These are phyloP conservation scores for Fraxinus americana DNA, from an alignment of 257 asterid species.

Conservation along the genomic window DNA sequence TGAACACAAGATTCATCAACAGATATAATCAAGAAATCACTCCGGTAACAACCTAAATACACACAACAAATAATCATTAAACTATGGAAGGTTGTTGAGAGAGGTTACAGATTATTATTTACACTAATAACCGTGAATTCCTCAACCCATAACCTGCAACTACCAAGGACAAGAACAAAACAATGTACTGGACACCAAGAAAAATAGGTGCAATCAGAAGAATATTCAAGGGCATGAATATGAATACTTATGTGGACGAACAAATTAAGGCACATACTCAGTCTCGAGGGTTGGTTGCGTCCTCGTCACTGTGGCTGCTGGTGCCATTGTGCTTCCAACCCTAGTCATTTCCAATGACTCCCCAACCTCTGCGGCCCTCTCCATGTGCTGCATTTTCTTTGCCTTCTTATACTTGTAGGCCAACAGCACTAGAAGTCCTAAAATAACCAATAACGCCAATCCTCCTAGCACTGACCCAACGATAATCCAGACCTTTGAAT, in stretches of 20 bases:
- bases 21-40: slow-evolving; percentile 6
- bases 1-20: slow-evolving; percentile 16
- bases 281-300: slow-evolving; percentile 48
- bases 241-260: slow-evolving; percentile 11
- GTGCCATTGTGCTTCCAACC: slow-evolving; percentile 51
- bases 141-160: slow-evolving; percentile 16
- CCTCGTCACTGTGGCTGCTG: slow-evolving; percentile 47
- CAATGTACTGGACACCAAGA: slow-evolving; percentile 17
- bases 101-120: slow-evolving; percentile 24
- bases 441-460: slow-evolving; percentile 37
- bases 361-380: slow-evolving; percentile 69
- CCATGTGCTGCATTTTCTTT: slow-evolving; percentile 68
- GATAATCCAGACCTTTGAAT: slow-evolving; percentile 45
- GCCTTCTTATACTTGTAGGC: slow-evolving; percentile 40
- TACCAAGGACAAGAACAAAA: not conserved
- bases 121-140: slow-evolving; percentile 22
- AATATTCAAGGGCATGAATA: slow-evolving; percentile 26
- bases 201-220: slow-evolving; percentile 21
- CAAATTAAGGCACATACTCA: slow-evolving; percentile 39
- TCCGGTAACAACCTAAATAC: slow-evolving; percentile 16
- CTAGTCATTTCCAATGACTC: slow-evolving; percentile 43
- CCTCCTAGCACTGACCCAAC: slow-evolving; percentile 62
- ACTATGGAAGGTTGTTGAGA: slow-evolving; percentile 12
- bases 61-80: slow-evolving; percentile 20
- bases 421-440: slow-evolving; percentile 44